A percentile compares a stretch with the other conserved stretches of the same genome.
These are phyloP conservation scores for Eucalyptus microcorys DNA, from an alignment of 345 rosid species.

Conservation along the genomic window DNA sequence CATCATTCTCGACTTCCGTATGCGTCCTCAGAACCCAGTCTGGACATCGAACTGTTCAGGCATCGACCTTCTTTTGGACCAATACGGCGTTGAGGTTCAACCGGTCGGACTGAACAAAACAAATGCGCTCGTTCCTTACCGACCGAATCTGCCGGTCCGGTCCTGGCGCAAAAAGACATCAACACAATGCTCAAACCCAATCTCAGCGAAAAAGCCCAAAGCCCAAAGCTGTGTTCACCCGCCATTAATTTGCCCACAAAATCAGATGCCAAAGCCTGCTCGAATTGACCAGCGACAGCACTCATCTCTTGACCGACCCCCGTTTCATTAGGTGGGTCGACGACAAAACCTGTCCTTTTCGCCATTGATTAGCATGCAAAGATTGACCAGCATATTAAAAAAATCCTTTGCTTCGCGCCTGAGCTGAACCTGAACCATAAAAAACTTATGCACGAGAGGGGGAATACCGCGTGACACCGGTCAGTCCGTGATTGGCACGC, in stretches of 20 bases:
- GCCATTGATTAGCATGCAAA: background rate
- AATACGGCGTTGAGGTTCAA: no score
- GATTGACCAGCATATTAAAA: background rate
- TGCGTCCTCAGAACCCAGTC: background rate
- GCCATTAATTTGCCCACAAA: background rate
- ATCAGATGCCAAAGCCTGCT: background rate
- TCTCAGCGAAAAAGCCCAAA: background rate
- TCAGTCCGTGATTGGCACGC: slow-evolving; percentile 15
- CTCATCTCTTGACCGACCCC: background rate
- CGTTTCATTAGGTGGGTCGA: background rate
- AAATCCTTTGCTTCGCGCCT: background rate
- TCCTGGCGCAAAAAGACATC: background rate
- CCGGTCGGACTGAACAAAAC: background rate
- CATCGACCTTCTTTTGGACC: background rate
- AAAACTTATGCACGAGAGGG: background rate
- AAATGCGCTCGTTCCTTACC: background rate
- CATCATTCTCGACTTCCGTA: background rate
- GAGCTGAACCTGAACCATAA: background rate
- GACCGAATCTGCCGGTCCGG: background rate
- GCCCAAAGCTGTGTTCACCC: background rate
- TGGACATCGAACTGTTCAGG: background rate
- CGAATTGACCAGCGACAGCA: background rate
- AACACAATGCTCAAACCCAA: background rate
- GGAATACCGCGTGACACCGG: background rate
- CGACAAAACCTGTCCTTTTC: background rate